Base-by-base conservation (phyloP, 2,329 filamentous ascomycete species). In the Aureobasidium namibiae region DNA sequence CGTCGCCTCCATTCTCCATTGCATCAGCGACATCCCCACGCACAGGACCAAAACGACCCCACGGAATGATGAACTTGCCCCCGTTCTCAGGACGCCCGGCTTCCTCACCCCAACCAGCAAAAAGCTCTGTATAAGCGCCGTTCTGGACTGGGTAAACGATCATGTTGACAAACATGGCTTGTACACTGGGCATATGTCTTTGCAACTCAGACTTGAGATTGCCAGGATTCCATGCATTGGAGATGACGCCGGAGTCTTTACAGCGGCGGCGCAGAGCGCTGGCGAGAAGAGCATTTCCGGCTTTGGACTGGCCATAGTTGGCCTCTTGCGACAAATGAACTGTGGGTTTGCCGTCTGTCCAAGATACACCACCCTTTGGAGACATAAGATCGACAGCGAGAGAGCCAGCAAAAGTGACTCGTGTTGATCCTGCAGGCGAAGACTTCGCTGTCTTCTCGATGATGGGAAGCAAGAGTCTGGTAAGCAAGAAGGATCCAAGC, bases 121-220 rank as follows among this genome's bases (percentile, higher is more conserved):
- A 71, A 18, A 72, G 57, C 60, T 70, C 68, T 2, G 70, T 72
- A 41, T 71, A 72, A 16, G 64, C 70, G 1, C 70, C 70, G 23
- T 63, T 66, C 4, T 63, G 58, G 0, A 67, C 59, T 24, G 62
- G 63, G 48, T 69, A 68, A 16, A 56, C 38, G 8, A 61, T 41
- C 45, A 29, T 16, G 8, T 36, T 50, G 1, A 66, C 34, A 23
- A 70, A n/a, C 26, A 57, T 42, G 13, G 56, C 53, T 31, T 48
- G 18, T 3, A 61, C 29, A 1, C 50, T 42, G 1, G 31, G 44
- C 62, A 49, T 53, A 53, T 72, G 68, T 9, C 69, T 61, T 52
- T 67, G 62, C 21, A 72, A 58, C 58, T 70, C 67, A 1, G 63
- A 66, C 9, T 61, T 60, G 39, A 72, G 61, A 52, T 71, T 71